Evolutionary conservation across 441 rosid genomes (phyloP).

Genomic region (Mallotus repandus): DNA sequence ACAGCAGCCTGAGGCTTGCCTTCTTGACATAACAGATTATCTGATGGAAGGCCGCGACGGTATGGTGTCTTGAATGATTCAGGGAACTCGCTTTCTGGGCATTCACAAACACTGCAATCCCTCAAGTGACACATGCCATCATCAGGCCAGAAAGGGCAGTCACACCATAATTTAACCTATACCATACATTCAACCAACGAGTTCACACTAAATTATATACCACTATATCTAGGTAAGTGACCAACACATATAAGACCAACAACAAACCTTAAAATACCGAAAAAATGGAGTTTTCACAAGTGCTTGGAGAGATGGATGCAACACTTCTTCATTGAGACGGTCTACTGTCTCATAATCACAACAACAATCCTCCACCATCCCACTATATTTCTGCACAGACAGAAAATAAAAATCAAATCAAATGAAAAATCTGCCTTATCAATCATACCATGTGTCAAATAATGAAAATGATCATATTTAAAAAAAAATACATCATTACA

Average conservation of each 20-base stretch:
- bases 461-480: neutral
- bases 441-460: neutral
- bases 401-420: neutral
- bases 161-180: slow-evolving; percentile 91
- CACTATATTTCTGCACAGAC: slow-evolving; percentile 47
- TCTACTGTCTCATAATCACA: slow-evolving; percentile 87
- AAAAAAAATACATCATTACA: neutral
- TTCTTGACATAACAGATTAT: slow-evolving; percentile 79
- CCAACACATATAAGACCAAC: neutral
- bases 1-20: slow-evolving; percentile 88
- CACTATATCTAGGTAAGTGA: neutral
- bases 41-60: slow-evolving; percentile 48
- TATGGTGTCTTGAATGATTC: slow-evolving; percentile 60
- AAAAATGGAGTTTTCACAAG: slow-evolving; percentile 79
- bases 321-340: slow-evolving; percentile 56
- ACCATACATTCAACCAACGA: slow-evolving; percentile 11
- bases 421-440: neutral
- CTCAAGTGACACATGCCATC: slow-evolving; percentile 94
- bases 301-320: slow-evolving; percentile 74
- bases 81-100: slow-evolving; percentile 91
- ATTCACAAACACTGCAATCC: slow-evolving; percentile 92
- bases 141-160: slow-evolving; percentile 98
- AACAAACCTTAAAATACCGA: slow-evolving; percentile 78
- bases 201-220: neutral
- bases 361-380: slow-evolving; percentile 84